A percentile compares a stretch with the other conserved stretches of the same genome.
Conservation (phyloP, 139 green algal species). For the Spirogloea muscicola region DNA sequence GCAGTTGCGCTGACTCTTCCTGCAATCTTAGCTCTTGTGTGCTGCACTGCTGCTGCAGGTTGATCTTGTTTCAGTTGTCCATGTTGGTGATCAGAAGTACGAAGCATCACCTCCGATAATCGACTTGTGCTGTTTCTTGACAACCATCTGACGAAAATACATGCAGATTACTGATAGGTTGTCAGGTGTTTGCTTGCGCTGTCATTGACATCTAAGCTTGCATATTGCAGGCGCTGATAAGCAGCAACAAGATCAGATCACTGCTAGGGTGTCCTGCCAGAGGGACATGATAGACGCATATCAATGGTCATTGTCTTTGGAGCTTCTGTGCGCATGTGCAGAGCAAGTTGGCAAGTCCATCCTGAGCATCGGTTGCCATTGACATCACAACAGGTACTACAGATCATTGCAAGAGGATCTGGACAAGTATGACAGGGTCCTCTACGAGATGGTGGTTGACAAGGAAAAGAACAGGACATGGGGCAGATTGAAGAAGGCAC, state of each 20-base stretch:
- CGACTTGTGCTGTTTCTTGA: background rate
- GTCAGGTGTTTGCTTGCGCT: background rate
- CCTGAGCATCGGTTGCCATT: background rate
- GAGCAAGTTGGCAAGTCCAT: background rate
- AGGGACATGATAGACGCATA: no score
- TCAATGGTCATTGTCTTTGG: no score
- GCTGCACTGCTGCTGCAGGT: constrained; percentile 20
- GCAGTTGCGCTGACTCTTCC: background rate
- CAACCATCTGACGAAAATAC: no score
- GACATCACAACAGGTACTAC: constrained; percentile 29
- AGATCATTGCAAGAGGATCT: constrained; percentile 37
- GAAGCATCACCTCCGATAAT: no score
- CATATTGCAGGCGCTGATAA: background rate
- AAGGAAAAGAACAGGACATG: no score
- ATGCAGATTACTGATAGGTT: no score
- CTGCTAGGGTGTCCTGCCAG: no score
- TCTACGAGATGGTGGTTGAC: constrained; percentile 51
- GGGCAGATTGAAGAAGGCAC: no score
- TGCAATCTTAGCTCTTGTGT: background rate
- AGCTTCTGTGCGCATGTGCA: background rate
- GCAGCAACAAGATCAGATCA: no score
- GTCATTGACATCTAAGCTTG: background rate
- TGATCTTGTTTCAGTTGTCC: constrained; percentile 33
- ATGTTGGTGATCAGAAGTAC: constrained; percentile 35
- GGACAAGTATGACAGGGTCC: constrained; percentile 37